phyloP scores from a whole-genome alignment of 176 grass and related monocot species.

The Raddia guianensis region DNA sequence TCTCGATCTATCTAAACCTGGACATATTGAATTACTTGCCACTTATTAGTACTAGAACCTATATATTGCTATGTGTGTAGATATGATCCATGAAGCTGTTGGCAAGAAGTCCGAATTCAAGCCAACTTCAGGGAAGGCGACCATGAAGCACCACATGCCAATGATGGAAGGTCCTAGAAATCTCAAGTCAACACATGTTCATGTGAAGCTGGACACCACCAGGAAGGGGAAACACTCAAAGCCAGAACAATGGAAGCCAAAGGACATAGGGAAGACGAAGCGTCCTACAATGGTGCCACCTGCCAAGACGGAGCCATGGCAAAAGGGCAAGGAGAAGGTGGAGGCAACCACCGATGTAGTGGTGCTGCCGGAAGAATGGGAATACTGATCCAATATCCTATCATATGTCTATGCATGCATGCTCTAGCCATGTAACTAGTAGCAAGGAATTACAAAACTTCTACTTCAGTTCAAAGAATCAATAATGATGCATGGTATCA shows the following conservation, averaged over 20 bases:
- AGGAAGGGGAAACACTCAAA: background rate
- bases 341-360: background rate
- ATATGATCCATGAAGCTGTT: background rate
- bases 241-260: background rate
- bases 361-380: constrained; percentile 40
- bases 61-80: background rate
- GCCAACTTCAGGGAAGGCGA: background rate
- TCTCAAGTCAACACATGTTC: background rate
- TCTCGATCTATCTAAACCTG: background rate
- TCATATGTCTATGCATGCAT: background rate
- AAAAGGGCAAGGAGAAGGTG: background rate
- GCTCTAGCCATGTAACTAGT: background rate
- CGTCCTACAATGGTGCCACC: no score
- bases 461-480: background rate
- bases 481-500: background rate
- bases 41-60: no score
- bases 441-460: background rate
- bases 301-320: background rate
- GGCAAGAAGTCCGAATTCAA: background rate
- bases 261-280: background rate
- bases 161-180: background rate
- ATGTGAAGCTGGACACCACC: background rate
- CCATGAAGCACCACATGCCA: background rate
- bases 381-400: constrained; percentile 11
- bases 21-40: background rate